phyloP scores from a whole-genome alignment of 1,284 basidiomycete genomes.

The Sporisorium reilianum region DNA sequence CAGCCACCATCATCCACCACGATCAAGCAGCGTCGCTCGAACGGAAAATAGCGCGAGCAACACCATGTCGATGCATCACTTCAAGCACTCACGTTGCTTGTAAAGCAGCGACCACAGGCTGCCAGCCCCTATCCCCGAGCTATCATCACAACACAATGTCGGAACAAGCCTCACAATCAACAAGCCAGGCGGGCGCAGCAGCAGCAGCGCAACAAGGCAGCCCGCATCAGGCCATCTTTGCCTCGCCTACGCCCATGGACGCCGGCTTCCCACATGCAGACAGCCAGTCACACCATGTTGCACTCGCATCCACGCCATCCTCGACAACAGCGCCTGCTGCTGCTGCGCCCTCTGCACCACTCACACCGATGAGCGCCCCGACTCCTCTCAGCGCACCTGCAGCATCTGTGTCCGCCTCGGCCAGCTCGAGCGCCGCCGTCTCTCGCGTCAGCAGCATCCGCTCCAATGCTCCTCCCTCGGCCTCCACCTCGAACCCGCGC shows the following conservation, averaged over 20 bases:
- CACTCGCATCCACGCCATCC: background rate
- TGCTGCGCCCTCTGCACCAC: slow-evolving; percentile 16
- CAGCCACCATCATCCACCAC: no score
- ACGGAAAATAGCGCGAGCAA: background rate
- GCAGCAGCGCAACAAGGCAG: background rate
- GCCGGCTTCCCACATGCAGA: slow-evolving; percentile 9
- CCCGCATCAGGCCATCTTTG: slow-evolving; percentile 11
- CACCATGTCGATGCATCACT: slow-evolving; percentile 2
- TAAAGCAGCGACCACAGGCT: slow-evolving; percentile 5
- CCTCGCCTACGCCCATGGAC: slow-evolving; percentile 34
- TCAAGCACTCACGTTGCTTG: background rate
- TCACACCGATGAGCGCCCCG: slow-evolving; percentile 38
- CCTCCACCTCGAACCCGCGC: slow-evolving; percentile 40
- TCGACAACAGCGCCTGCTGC: slow-evolving; percentile 12
- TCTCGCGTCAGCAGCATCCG: slow-evolving; percentile 43
- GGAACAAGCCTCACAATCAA: slow-evolving; percentile 12
- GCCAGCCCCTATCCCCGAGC: background rate
- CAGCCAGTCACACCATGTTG: background rate
- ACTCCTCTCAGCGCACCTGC: slow-evolving; percentile 31
- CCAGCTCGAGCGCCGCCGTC: slow-evolving; percentile 37
- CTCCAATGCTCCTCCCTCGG: slow-evolving; percentile 36
- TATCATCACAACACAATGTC: slow-evolving; percentile 9
- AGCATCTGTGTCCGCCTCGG: slow-evolving; percentile 10
- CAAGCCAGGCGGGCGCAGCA: background rate
- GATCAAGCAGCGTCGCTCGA: no score